Evolutionary conservation across 371 early-diverging fungal genomes (phyloP), one percentile per base, ranked within the genome.

Genomic region (Mucor circinelloides): DNA sequence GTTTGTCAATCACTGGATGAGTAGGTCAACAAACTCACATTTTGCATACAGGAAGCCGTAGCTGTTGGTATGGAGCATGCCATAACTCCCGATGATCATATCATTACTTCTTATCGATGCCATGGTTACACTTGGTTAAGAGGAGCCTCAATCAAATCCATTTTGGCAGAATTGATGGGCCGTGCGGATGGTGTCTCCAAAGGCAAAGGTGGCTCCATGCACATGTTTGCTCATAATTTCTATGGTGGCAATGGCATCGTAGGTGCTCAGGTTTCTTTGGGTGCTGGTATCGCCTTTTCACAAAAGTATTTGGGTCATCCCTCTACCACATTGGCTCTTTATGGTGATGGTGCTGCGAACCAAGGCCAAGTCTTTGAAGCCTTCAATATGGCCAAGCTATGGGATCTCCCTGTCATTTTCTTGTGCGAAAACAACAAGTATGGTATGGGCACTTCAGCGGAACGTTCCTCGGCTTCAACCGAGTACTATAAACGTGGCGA

Each of bases 151-250:
- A 80, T 89, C 57, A 80, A 81, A 63, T 80, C 87, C 52, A 93
- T 97, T 71, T 71, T 96, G 58, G 93, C 93, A 59, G 98, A 97
- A 80, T 86, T 95, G 77, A 87, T 93, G 87, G 97, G 98, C 67
- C 91, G 94, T 69, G 70, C 76, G 42, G 93, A 83, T 65, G 99
- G 99, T 75, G 90, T 93, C 73, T 95, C 98, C 38, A 86, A 90
- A 76, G 99, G 99, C 61, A 99, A 99, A 90, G 99, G 99, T 70
- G 99, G 99, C 30, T 99, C 99, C 64, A 99, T 99, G 99, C 99
- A 99, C 90, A 95, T 99, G 93, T 99, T 97, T 84, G 93, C 95
- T 60, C 85, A 87, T 59, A 89, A 92, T 79, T 99, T 99, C 86
- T 98, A 93, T 83, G 99, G 99, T 71, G 99, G 99, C 66, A 99